Percentiles rank a stretch among this genome's conserved stretches.
These are phyloP conservation scores for Erythrobasidium hasegawianum DNA, from an alignment of 1,284 basidiomycete genomes.

Conservation along the genomic window DNA sequence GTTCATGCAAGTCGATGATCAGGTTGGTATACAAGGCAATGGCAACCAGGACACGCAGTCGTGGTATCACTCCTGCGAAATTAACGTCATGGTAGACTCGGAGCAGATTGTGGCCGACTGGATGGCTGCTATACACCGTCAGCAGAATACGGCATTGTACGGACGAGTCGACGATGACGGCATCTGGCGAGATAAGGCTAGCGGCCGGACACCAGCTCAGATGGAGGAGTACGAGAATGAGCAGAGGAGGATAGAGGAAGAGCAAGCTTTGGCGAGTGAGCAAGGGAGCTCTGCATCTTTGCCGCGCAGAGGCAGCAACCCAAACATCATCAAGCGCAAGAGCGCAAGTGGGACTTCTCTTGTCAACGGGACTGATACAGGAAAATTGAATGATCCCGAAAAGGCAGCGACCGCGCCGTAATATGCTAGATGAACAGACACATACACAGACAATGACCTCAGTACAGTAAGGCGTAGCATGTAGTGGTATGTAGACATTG, in stretches of 20 bases:
- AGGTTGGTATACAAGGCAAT: slow-evolving; percentile 65
- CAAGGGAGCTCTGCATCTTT: not conserved
- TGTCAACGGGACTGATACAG: no score
- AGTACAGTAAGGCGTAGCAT: no score
- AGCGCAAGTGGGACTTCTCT: not conserved
- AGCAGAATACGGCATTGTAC: slow-evolving; percentile 68
- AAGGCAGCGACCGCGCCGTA: no score
- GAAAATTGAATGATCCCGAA: no score
- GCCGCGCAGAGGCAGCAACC: not conserved
- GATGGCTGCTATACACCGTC: slow-evolving; percentile 60
- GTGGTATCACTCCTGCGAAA: slow-evolving; percentile 75
- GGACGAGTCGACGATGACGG: slow-evolving; percentile 62
- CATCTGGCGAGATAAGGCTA: slow-evolving; percentile 60
- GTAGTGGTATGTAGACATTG: no score
- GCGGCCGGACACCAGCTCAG: slow-evolving; percentile 32
- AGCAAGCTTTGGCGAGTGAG: no score
- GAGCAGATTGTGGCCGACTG: slow-evolving; percentile 61
- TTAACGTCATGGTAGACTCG: slow-evolving; percentile 70
- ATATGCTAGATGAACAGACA: no score
- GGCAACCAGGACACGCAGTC: slow-evolving; percentile 58
- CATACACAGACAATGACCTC: no score
- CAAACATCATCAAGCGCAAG: not conserved
- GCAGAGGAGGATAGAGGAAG: not conserved
- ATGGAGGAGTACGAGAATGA: slow-evolving; percentile 28
- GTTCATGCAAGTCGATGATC: slow-evolving; percentile 67